phyloP scores from a whole-genome alignment of 148 eudicot species.

The Cornus suecica region DNA sequence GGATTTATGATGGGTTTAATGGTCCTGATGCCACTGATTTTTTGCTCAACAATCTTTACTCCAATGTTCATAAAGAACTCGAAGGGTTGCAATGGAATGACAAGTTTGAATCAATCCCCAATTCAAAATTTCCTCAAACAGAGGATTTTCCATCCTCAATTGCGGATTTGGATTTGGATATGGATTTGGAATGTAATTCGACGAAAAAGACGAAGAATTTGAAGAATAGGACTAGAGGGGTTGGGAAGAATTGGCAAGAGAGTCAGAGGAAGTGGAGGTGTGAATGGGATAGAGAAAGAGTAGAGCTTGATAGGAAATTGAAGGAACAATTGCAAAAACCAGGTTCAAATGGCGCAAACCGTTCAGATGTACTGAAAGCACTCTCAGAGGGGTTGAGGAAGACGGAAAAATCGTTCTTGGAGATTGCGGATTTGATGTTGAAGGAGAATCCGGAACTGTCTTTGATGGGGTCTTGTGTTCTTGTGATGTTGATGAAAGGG shows the following conservation, averaged over 20 bases:
- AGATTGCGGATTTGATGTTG: conserved; percentile 56
- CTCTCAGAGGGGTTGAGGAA: conserved; percentile 57
- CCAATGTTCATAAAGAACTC: conserved; percentile 48
- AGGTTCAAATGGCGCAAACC: conserved; percentile 12
- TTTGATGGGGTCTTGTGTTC: conserved; percentile 70
- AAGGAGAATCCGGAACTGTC: conserved; percentile 67
- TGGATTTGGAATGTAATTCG: neutral
- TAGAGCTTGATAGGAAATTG: conserved; percentile 18
- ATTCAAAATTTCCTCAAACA: no score
- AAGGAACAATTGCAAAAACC: conserved; percentile 20
- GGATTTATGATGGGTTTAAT: conserved; percentile 70
- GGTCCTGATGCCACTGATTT: conserved; percentile 78
- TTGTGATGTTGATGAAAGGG: conserved; percentile 68
- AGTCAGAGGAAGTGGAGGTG: conserved; percentile 8
- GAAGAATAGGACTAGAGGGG: neutral
- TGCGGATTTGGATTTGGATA: neutral
- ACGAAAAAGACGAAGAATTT: conserved; percentile 16
- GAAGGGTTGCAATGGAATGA: conserved; percentile 34
- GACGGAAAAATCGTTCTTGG: conserved; percentile 55
- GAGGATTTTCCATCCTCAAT: neutral
- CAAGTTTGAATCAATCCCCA: conserved; percentile 1
- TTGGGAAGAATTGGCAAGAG: neutral
- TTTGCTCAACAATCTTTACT: conserved; percentile 43
- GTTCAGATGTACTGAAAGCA: conserved; percentile 47
- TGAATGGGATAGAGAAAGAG: conserved; percentile 15